Evolutionary conservation across 352 stramenopile species (phyloP).

Genomic region (Globisporangium cylindrosporum): DNA sequence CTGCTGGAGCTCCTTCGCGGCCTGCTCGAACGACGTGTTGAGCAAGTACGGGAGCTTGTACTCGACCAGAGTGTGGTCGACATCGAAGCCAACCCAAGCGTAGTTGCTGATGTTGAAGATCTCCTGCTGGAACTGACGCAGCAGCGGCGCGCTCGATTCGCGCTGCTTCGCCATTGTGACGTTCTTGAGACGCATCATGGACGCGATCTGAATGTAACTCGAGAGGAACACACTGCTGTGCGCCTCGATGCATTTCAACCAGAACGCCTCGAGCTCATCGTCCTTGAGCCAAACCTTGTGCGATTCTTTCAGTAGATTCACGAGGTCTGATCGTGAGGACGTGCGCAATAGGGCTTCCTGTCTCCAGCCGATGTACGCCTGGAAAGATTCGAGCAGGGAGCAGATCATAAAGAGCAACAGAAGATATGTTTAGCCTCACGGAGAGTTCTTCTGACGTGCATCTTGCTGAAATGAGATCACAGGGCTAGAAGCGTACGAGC

Average conservation of each 20-base stretch:
- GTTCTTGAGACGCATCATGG: slow-evolving; percentile 37
- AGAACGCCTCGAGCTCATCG: slow-evolving; percentile 45
- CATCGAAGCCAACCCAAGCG: slow-evolving; percentile 58
- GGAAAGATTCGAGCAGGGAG: not conserved
- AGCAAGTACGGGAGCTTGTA: slow-evolving; percentile 44
- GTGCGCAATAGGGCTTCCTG: slow-evolving; percentile 30
- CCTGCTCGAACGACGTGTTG: slow-evolving; percentile 38
- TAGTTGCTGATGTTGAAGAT: slow-evolving; percentile 38
- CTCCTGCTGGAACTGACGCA: slow-evolving; percentile 31
- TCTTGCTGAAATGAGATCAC: not conserved
- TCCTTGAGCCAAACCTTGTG: slow-evolving; percentile 36
- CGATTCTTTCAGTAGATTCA: slow-evolving; percentile 22
- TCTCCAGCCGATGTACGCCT: slow-evolving; percentile 37
- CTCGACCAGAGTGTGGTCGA: slow-evolving; percentile 53
- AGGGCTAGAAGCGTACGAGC: slow-evolving; percentile 22
- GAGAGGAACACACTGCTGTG: slow-evolving; percentile 40
- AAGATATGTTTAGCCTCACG: not conserved
- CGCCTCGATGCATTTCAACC: slow-evolving; percentile 29
- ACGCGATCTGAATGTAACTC: slow-evolving; percentile 27
- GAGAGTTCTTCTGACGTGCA: not conserved
- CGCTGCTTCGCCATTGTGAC: slow-evolving; percentile 31
- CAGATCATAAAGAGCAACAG: not conserved
- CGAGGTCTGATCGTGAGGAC: slow-evolving; percentile 23
- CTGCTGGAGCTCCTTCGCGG: slow-evolving; percentile 41
- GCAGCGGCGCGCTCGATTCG: slow-evolving; percentile 21